phyloP scores from a whole-genome alignment of 768 basidiomycete genomes.

The Termitomyces sp. region DNA sequence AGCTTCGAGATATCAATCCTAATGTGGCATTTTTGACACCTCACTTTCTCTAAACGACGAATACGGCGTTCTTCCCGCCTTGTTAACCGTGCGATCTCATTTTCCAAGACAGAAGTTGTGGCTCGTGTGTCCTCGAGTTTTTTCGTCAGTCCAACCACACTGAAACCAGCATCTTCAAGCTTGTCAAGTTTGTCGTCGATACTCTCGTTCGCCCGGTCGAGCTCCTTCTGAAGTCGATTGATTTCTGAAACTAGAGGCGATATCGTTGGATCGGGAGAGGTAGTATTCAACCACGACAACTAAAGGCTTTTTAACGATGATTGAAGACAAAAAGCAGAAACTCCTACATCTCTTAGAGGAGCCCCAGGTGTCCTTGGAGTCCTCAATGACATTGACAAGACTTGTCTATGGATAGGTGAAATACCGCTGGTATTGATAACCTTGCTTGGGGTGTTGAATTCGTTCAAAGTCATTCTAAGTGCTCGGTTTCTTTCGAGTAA shows the following conservation, averaged over 20 bases:
- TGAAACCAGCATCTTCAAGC: slow-evolving; percentile 76
- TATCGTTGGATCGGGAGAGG: slow-evolving; percentile 48
- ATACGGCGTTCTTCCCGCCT: slow-evolving; percentile 68
- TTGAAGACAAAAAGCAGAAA: slow-evolving; percentile 2
- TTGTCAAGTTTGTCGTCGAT: slow-evolving; percentile 88
- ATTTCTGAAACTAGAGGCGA: slow-evolving; percentile 72
- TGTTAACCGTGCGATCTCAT: slow-evolving; percentile 59
- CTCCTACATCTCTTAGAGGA: slow-evolving; percentile 71
- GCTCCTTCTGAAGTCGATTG: slow-evolving; percentile 64
- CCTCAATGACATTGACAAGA: slow-evolving; percentile 61
- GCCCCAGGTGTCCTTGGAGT: slow-evolving; percentile 76
- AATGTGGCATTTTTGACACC: slow-evolving; percentile 66
- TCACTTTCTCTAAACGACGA: slow-evolving; percentile 52
- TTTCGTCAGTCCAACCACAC: slow-evolving; percentile 63
- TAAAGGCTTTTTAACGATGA: slow-evolving; percentile 20
- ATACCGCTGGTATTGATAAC: slow-evolving; percentile 51
- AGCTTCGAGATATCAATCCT: slow-evolving; percentile 51
- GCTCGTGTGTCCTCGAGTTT: slow-evolving; percentile 69
- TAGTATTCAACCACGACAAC: slow-evolving; percentile 73
- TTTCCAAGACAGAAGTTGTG: slow-evolving; percentile 53
- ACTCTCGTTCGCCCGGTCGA: slow-evolving; percentile 75
- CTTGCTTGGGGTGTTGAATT: slow-evolving; percentile 55
- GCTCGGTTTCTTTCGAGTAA: slow-evolving; percentile 65
- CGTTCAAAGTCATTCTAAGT: slow-evolving; percentile 46
- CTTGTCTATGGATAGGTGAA: slow-evolving; percentile 75